A percentile compares a stretch with the other conserved stretches of the same genome.
Conservation (phyloP, 1,139 yeast species). For the Candida tropicalis region DNA sequence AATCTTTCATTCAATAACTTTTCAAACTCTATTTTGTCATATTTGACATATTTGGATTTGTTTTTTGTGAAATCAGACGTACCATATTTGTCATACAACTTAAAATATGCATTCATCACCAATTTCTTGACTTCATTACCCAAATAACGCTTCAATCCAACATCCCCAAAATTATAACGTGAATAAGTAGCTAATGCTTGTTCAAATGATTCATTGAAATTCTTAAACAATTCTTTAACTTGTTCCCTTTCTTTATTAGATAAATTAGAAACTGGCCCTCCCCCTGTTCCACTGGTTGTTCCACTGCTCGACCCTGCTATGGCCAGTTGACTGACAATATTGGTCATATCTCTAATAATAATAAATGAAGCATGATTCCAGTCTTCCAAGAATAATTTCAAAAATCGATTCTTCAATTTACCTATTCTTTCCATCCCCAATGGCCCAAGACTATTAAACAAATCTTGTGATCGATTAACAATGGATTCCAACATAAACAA, state of each 20-base stretch:
- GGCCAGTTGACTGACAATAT: constrained; percentile 26
- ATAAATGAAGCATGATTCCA: constrained; percentile 83
- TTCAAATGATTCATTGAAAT: constrained; percentile 83
- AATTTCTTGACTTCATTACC: constrained; percentile 68
- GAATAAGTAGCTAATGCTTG: constrained; percentile 67
- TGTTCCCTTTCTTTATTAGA: constrained; percentile 77
- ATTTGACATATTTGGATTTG: constrained; percentile 71
- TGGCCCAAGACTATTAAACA: constrained; percentile 60
- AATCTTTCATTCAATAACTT: constrained; percentile 40
- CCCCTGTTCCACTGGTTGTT: constrained; percentile 12
- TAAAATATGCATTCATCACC: constrained; percentile 79
- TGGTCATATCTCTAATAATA: constrained; percentile 70
- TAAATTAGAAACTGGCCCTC: constrained; percentile 24
- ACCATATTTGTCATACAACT: constrained; percentile 77
- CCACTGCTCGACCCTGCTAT: not conserved
- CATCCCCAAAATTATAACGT: constrained; percentile 66
- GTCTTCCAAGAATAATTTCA: constrained; percentile 75
- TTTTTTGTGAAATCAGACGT: constrained; percentile 75
- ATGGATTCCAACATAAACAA: constrained; percentile 75
- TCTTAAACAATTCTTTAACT: constrained; percentile 82
- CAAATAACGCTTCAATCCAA: constrained; percentile 59
- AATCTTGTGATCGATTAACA: constrained; percentile 57
- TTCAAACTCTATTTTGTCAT: constrained; percentile 65
- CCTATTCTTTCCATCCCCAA: constrained; percentile 68
- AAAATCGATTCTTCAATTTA: constrained; percentile 70